phyloP scores from a whole-genome alignment of 805 yeast species.

The Lipomyces oligophaga region DNA sequence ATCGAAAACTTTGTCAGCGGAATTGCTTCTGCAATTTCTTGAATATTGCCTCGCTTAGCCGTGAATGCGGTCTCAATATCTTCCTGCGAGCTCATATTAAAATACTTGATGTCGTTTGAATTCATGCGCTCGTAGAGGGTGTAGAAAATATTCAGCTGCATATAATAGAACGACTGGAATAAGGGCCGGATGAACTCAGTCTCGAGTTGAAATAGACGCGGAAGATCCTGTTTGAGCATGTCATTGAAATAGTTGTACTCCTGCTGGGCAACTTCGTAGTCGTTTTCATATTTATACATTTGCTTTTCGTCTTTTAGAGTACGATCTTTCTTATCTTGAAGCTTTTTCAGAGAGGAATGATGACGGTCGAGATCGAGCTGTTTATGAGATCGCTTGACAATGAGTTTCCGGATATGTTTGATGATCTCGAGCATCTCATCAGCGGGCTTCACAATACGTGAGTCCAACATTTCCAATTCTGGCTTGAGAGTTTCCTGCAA shows the following conservation, averaged over 20 bases:
- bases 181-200: slow-evolving; percentile 89
- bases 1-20: slow-evolving; percentile 81
- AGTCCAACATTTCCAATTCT: slow-evolving; percentile 86
- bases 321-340: slow-evolving; percentile 77
- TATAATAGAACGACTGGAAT: slow-evolving; percentile 89
- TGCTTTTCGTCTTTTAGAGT: slow-evolving; percentile 87
- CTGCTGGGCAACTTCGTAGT: slow-evolving; percentile 84
- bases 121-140: slow-evolving; percentile 88
- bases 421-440: slow-evolving; percentile 83
- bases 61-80: slow-evolving; percentile 79
- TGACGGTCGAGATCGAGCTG: slow-evolving; percentile 90
- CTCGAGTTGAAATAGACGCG: slow-evolving; percentile 80
- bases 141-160: slow-evolving; percentile 96
- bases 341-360: slow-evolving; percentile 62
- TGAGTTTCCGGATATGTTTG: slow-evolving; percentile 82
- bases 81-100: slow-evolving; percentile 60
- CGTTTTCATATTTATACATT: slow-evolving; percentile 84
- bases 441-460: slow-evolving; percentile 85
- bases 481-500: slow-evolving; percentile 84
- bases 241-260: slow-evolving; percentile 96
- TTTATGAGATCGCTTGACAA: slow-evolving; percentile 91
- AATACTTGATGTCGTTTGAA: slow-evolving; percentile 94
- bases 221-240: slow-evolving; percentile 86
- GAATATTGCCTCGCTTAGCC: slow-evolving; percentile 83
- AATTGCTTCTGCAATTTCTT: slow-evolving; percentile 82